Base-by-base conservation (phyloP, 129 eudicot genomes). In the Heracleum sosnowskyi region DNA sequence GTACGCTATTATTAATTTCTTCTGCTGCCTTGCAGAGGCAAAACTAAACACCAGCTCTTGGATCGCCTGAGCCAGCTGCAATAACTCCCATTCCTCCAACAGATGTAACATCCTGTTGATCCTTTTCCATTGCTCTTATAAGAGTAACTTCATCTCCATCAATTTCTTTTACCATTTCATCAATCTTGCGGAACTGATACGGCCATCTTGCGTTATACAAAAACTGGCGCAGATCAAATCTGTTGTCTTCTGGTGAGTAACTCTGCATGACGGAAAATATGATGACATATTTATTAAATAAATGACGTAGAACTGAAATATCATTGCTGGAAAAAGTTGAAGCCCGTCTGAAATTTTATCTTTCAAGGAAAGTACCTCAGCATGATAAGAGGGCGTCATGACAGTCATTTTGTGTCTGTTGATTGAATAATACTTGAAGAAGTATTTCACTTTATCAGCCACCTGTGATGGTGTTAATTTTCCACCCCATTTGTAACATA, bases 401-500 rank as follows among this genome's bases (percentile, higher is more conserved):
- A 94, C 98, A 60, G 97, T 94, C 98, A 94, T 94, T 81, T 94
- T 94, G 87, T 94, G 98, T 57, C 98, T 91, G 41, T 94, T 94
- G 78, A 94, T 91, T 70, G 98, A 94, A 84, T 94, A 94, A 84
- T 90, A 94, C 88, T 88, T 94, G 86, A 94, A 94, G 91, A 94
- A 94, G 81, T 91, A 83, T 78, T 94, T 94, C 85, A 94, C 98
- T 82, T 94, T 94, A 0, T 94, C 97, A 0, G 92, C 97, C 26
- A 94, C 89, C 82, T 94, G 96, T n/a, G 87, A 77, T 69, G 98
- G 97, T 81, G 89, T 85, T 69, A 94, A 64, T 79, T 79, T 90
- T 40, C 89, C 82, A 39, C 98, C 93, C 98, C 98, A 94, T 80
- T 86, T 90, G 28, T 85, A 88, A 82, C 98, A 94, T 4, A 94